These are phyloP conservation scores for Sungouiozyma ichnusensis DNA, from an alignment of 805 yeast species.

Conservation along the genomic window DNA sequence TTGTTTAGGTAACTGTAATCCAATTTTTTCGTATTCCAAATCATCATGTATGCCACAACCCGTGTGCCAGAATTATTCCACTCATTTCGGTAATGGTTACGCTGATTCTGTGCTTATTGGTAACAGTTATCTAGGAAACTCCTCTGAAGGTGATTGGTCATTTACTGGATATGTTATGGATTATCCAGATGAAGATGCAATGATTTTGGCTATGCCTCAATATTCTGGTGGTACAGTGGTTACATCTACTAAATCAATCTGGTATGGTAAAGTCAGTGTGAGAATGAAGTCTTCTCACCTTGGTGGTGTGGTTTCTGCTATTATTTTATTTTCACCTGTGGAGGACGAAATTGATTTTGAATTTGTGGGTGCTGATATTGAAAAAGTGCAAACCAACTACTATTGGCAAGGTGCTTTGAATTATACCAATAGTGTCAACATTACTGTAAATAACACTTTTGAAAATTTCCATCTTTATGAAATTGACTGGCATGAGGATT, in stretches of 20 bases:
- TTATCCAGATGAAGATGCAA: conserved; percentile 41
- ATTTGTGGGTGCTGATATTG: conserved; percentile 66
- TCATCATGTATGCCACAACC: conserved; percentile 84
- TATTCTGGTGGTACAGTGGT: conserved; percentile 66
- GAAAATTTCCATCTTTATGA: conserved; percentile 64
- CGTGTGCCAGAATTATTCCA: conserved; percentile 42
- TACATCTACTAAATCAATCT: conserved; percentile 66
- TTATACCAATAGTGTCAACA: conserved; percentile 48
- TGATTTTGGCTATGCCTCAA: conserved; percentile 70
- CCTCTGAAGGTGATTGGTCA: conserved; percentile 56
- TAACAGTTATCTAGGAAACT: conserved; percentile 57
- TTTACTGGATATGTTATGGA: conserved; percentile 46
- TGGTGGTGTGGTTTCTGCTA: conserved; percentile 75
- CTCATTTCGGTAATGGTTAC: conserved; percentile 31
- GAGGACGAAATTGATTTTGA: conserved; percentile 89
- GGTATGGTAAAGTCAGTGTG: conserved; percentile 79
- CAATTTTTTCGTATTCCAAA: conserved; percentile 47
- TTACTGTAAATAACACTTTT: conserved; percentile 39
- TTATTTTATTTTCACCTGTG: conserved; percentile 70
- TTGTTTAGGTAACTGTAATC: conserved; percentile 86
- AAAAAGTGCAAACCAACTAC: conserved; percentile 63
- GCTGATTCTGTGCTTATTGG: conserved; percentile 26
- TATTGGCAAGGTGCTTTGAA: conserved; percentile 66
- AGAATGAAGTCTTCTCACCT: conserved; percentile 63
- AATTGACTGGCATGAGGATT: conserved; percentile 74